Base-by-base conservation (phyloP, 331 rosid species). In the Pyracantha coccinea region DNA sequence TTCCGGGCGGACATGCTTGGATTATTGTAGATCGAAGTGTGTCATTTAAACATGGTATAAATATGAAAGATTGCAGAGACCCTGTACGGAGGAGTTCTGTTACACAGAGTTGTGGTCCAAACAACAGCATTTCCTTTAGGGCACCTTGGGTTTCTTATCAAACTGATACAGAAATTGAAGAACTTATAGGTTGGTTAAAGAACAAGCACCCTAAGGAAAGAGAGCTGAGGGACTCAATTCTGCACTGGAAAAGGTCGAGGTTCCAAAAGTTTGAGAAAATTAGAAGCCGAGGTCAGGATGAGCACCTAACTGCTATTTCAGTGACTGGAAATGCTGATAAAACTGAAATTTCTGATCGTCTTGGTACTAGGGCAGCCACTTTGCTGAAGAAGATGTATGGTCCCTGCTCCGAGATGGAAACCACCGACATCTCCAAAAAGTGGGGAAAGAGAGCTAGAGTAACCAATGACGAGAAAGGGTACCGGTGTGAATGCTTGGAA, bases 401-500 rank as follows among this genome's bases (percentile, higher is more conserved):
- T 54, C 92, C 92, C 19, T 86, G 85, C 72, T 53, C 77, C 70
- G 92, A 92, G 75, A 69, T 78, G 57, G 93, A 85, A 81, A 61
- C 74, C 23, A 12, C 83, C 4, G 92, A 95, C 68, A 61, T 72
- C 66, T 59, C 71, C 31, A 90, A 89, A 83, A 90, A 86, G 85
- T 85, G 79, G 55, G 86, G 75, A 62, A 87, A 83, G 74, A 83
- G 63, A 85, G 65, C 86, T 38, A 85, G 86, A 50, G 24, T 83
- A 75, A 61, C 80, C 69, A 75, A 83, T 83, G 93, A 85, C 72
- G 92, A 89, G 28, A 90, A 88, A 74, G 76, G 90, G 89, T 85
- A 72, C 79, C 89, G 98, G 78, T 95, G 99, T 45, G 89, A 83
- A 78, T 95, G 99, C 85, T 84, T 95, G 73, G 98, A 95, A 81